Evolutionary conservation across 2,329 filamentous ascomycete genomes (phyloP).

Genomic region (Phialophora expanda): DNA sequence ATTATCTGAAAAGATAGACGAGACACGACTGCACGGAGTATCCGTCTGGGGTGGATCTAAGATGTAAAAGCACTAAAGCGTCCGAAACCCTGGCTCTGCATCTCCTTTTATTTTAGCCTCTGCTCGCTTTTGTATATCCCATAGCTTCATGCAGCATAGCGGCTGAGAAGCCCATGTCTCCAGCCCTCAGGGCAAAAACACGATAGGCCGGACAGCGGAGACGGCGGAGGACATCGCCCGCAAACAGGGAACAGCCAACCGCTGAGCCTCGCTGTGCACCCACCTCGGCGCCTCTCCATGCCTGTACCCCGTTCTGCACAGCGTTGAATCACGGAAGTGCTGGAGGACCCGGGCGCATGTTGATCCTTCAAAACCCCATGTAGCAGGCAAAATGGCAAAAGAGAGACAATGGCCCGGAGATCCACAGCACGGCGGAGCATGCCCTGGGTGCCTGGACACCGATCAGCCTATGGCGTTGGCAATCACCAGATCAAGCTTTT

Average conservation of each 20-base stretch:
- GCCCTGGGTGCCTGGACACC: background rate
- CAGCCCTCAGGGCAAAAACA: background rate
- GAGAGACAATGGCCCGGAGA: background rate
- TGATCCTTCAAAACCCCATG: background rate
- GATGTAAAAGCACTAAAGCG: background rate
- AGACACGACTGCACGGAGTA: background rate
- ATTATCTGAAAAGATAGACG: constrained; percentile 8
- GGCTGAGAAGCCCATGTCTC: background rate
- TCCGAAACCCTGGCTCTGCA: constrained; percentile 8
- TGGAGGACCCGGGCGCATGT: background rate
- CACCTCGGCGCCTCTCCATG: background rate
- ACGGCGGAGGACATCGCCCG: background rate
- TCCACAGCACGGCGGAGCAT: background rate
- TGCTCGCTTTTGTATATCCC: background rate
- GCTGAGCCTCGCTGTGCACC: background rate
- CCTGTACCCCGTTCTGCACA: background rate
- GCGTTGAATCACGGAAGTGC: background rate
- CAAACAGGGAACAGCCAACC: background rate
- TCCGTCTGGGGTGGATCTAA: background rate
- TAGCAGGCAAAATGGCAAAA: constrained; percentile 1
- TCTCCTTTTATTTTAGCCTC: background rate
- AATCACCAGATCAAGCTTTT: background rate
- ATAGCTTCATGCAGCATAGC: background rate
- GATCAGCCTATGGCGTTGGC: background rate
- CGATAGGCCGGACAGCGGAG: background rate